phyloP scores from a whole-genome alignment of 2,329 filamentous ascomycete species.

The Fusarium sp. region DNA sequence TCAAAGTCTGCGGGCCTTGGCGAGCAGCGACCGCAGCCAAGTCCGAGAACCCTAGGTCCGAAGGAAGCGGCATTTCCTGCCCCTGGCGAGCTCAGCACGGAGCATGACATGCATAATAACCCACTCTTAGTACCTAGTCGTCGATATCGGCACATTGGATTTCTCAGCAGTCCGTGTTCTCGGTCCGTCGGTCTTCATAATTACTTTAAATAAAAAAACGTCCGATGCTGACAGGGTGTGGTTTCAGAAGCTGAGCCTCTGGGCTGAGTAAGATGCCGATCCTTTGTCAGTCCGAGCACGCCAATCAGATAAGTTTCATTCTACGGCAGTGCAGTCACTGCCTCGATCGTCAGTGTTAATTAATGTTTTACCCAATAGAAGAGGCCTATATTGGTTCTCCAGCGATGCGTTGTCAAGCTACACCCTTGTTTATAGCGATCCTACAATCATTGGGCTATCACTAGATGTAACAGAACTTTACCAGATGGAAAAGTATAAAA shows the following conservation, averaged over 20 bases:
- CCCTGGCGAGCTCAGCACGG: neutral
- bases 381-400: neutral
- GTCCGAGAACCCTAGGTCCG: neutral
- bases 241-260: neutral
- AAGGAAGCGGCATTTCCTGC: neutral
- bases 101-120: neutral
- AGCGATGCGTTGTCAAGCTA: neutral
- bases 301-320: neutral
- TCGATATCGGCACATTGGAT: neutral
- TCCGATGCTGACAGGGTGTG: neutral
- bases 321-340: neutral
- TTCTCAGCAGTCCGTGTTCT: neutral
- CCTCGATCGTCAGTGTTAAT: neutral
- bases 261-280: neutral
- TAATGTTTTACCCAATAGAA: neutral
- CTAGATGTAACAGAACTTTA: neutral
- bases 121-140: neutral
- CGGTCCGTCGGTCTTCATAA: neutral
- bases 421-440: neutral
- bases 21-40: neutral
- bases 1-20: neutral
- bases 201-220: neutral
- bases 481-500: constrained; percentile 4
- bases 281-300: neutral
- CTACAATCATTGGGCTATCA: neutral